Percentiles rank a stretch among this genome's conserved stretches.
Conservation (phyloP, 2,329 filamentous ascomycete genomes). For the Alternaria longipes region DNA sequence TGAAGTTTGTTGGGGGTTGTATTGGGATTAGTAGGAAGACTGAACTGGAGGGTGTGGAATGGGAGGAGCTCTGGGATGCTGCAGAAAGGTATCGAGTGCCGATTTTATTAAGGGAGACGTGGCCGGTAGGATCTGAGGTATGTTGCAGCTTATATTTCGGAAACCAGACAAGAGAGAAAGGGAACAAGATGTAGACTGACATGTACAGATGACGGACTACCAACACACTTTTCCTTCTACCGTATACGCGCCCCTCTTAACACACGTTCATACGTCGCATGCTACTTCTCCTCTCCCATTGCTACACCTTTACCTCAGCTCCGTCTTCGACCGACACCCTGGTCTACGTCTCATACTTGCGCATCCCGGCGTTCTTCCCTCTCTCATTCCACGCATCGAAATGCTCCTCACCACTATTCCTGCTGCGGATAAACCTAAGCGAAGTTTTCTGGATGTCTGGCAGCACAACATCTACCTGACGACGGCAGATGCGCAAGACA, state of each 20-base stretch:
- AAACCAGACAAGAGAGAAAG: background rate
- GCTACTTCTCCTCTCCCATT: constrained; percentile 60
- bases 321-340: constrained; percentile 65
- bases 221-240: constrained; percentile 20
- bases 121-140: constrained; percentile 32
- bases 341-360: constrained; percentile 64
- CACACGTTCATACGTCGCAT: constrained; percentile 58
- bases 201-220: constrained; percentile 23
- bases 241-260: constrained; percentile 27
- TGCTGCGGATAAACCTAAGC: constrained; percentile 27
- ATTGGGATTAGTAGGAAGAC: constrained; percentile 53
- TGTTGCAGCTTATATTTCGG: background rate
- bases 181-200: background rate
- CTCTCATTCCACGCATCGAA: constrained; percentile 61
- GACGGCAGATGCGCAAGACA: constrained; percentile 63
- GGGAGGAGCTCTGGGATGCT: constrained; percentile 54
- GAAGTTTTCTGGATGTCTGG: constrained; percentile 61
- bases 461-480: constrained; percentile 67
- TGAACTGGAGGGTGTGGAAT: constrained; percentile 57
- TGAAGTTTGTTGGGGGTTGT: constrained; percentile 61
- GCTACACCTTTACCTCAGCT: constrained; percentile 61
- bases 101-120: constrained; percentile 32
- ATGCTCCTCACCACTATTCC: constrained; percentile 36
- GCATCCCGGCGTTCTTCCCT: constrained; percentile 64
- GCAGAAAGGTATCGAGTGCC: constrained; percentile 56